Percentiles rank a stretch among this genome's conserved stretches.
These are phyloP conservation scores for Fereydounia khargensis DNA, from an alignment of 1,284 basidiomycete genomes.

Conservation along the genomic window DNA sequence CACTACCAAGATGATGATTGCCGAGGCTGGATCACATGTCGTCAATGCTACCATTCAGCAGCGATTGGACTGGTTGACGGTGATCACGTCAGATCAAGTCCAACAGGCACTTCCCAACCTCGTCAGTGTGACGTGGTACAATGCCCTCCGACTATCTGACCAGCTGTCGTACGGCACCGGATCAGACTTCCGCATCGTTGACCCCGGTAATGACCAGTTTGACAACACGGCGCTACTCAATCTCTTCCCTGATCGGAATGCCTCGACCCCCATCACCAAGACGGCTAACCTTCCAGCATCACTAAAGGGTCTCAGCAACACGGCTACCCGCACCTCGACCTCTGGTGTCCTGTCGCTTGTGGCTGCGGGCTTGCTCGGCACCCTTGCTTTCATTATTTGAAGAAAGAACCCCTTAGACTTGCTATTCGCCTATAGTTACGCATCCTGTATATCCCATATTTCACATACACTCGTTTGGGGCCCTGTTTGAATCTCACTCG, in stretches of 20 bases:
- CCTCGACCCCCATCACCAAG: conserved; percentile 5
- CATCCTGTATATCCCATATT: too few species aligned
- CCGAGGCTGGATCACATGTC: conserved; percentile 50
- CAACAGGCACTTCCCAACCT: conserved; percentile 46
- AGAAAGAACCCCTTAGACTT: not conserved
- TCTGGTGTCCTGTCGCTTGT: not conserved
- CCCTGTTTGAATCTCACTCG: too few species aligned
- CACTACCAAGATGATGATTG: conserved; percentile 54
- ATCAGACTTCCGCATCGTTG: conserved; percentile 29
- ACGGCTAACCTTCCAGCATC: conserved; percentile 8
- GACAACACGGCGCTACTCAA: conserved; percentile 9
- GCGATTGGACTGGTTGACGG: conserved; percentile 47
- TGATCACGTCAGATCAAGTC: conserved; percentile 33
- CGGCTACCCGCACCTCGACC: conserved; percentile 5
- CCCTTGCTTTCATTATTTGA: not conserved
- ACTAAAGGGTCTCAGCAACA: conserved; percentile 1
- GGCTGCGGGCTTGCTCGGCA: too few species aligned
- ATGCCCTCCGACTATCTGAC: conserved; percentile 34
- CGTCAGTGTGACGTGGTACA: conserved; percentile 56
- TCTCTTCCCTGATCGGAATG: conserved; percentile 10
- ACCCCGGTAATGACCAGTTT: conserved; percentile 21
- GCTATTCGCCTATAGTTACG: too few species aligned
- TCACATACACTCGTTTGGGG: too few species aligned
- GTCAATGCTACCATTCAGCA: conserved; percentile 11
- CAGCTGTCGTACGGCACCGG: not conserved